Base-by-base conservation (phyloP, 208 protist genomes). In the Leishmania tropica region DNA sequence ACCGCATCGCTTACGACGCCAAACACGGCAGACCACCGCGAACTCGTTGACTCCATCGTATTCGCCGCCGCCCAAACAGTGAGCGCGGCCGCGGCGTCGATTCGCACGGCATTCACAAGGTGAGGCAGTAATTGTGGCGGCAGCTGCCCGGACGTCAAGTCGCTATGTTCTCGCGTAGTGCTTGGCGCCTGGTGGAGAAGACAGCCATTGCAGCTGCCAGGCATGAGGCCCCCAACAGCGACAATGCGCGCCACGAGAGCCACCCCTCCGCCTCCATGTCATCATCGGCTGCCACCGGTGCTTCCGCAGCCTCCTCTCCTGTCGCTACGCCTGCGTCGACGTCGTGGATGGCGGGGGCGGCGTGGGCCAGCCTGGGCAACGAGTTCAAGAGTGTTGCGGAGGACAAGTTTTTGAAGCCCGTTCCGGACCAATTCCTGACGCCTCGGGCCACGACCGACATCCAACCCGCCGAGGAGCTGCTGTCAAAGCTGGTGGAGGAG, bases 331-430 rank as follows among this genome's bases (percentile, higher is more conserved):
- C 83, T 21, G 68, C 83, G 15, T 73, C 78, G 68, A 73, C 88
- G 15, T 89, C 86, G 51, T 97, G 94, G 92, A 95, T 97, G 92
- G 88, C 91, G 13, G 94, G 88, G 31, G 94, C 94, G 5, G 94
- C 94, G 74, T 97, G 92, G 91, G 94, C 94, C 28, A 93, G 89
- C 78, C 85, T 97, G 42, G 91, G 94, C n/a, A 88, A 65, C 58
- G 94, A 97, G 84, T 96, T 97, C 84, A 89, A 93, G 67, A 86
- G 75, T 17, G 91, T 97, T 21, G 62, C 79, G 21, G 89, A 90
- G 84, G 89, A 93, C n/a, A 97, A 97, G 83, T 97, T 94, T 53
- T 79, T 97, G 70, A 85, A 84, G 58, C 86, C 85, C 7, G 54
- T 89, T 15, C 94, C 94, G 8, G 88, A 94, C 28, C 77, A 83